Conservation (phyloP, 345 rosid species). For the Eutrema yunnanense region DNA sequence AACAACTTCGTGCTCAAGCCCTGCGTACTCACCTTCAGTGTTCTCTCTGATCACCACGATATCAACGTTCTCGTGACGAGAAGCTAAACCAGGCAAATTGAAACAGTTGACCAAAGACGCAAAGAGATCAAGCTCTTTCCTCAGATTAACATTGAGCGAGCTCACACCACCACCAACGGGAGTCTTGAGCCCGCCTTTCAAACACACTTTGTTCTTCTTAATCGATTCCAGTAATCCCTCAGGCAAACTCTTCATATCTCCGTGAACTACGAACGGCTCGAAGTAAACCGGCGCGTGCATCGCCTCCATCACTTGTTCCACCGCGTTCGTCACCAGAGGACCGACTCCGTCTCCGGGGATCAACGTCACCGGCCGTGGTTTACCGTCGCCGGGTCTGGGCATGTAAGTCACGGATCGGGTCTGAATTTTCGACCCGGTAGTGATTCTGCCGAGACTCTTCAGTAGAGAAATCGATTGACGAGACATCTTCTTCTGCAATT, state of each 20-base stretch:
- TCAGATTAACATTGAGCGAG: constrained; percentile 65
- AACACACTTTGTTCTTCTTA: constrained; percentile 91
- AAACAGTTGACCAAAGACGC: constrained; percentile 89
- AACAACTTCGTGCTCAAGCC: constrained; percentile 93
- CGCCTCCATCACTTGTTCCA: constrained; percentile 88
- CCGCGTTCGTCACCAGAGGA: constrained; percentile 85
- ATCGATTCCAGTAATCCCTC: constrained; percentile 86
- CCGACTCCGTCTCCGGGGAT: constrained; percentile 96
- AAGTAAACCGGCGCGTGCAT: constrained; percentile 95
- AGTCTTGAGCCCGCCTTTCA: constrained; percentile 83
- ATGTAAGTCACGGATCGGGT: constrained; percentile 89
- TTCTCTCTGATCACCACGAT: constrained; percentile 95
- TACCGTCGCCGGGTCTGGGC: constrained; percentile 97
- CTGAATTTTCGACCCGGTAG: constrained; percentile 22
- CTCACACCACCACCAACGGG: constrained; percentile 93
- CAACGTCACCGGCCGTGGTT: constrained; percentile 75
- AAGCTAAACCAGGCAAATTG: constrained; percentile 76
- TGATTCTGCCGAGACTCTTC: constrained; percentile 34
- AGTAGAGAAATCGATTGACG: constrained; percentile 45
- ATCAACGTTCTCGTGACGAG: constrained; percentile 83
- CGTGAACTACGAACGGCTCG: constrained; percentile 73
- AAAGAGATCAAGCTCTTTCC: constrained; percentile 87
- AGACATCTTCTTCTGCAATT: constrained; percentile 46
- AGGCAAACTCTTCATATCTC: constrained; percentile 83
- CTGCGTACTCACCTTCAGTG: constrained; percentile 93